Conservation (phyloP, 441 rosid genomes). For the Eutrema salsugineum region DNA sequence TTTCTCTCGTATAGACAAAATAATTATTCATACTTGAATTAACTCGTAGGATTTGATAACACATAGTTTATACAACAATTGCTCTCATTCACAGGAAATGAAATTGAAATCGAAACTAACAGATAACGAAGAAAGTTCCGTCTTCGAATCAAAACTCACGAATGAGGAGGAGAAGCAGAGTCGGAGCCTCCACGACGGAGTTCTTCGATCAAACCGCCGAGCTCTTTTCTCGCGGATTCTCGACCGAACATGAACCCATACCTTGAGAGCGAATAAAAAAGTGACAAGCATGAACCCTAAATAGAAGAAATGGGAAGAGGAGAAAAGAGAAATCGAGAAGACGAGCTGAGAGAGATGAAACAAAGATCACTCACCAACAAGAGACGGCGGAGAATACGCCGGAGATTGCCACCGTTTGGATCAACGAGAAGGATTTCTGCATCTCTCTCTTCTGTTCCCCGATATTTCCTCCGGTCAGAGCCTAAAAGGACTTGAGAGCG, state of each 20-base stretch:
- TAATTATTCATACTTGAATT: neutral
- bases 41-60: neutral
- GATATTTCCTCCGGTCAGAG: no score
- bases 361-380: constrained; percentile 39
- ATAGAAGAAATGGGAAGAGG: neutral
- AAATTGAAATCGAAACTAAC: neutral
- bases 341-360: neutral
- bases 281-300: neutral
- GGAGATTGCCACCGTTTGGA: constrained; percentile 78
- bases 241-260: constrained; percentile 94
- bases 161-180: constrained; percentile 34
- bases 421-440: constrained; percentile 59
- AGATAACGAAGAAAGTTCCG: constrained; percentile 1
- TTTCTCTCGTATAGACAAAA: neutral
- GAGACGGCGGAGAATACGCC: constrained; percentile 85
- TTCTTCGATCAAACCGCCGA: constrained; percentile 60
- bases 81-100: neutral
- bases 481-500: neutral
- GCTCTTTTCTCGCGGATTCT: constrained; percentile 84
- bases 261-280: constrained; percentile 32
- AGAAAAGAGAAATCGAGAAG: neutral
- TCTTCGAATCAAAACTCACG: constrained; percentile 22
- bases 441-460: constrained; percentile 30
- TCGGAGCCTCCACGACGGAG: constrained; percentile 52
- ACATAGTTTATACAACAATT: constrained; percentile 10